phyloP scores from a whole-genome alignment of 352 stramenopile genomes.

The Pythium rhizo-oryzae region DNA sequence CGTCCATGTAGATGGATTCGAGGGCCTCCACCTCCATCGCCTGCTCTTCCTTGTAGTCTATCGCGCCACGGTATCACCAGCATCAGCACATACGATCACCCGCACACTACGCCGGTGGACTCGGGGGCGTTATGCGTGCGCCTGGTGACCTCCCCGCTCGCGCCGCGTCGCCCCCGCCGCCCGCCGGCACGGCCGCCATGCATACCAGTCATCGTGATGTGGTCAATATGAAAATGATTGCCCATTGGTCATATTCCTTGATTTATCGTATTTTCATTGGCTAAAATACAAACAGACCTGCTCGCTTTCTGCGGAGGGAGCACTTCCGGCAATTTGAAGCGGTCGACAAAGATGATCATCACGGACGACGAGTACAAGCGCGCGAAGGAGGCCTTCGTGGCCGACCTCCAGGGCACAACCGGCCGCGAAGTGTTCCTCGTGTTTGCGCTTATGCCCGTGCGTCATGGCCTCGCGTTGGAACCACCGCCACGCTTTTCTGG shows the following conservation, averaged over 20 bases:
- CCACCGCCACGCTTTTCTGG: not conserved
- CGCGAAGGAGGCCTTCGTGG: constrained; percentile 84
- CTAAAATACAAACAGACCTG: constrained; percentile 11
- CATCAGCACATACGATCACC: not conserved
- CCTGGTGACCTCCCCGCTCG: not conserved
- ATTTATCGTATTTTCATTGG: constrained; percentile 20
- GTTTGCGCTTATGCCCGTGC: constrained; percentile 75
- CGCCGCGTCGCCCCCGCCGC: not conserved
- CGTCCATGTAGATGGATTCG: constrained; percentile 91
- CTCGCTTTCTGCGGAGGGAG: not conserved
- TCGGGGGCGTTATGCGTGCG: not conserved
- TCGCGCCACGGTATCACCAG: not conserved
- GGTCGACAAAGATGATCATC: constrained; percentile 33
- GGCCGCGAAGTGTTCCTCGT: constrained; percentile 73
- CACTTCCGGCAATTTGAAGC: constrained; percentile 8
- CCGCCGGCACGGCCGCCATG: constrained; percentile 10
- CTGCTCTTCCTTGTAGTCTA: constrained; percentile 88
- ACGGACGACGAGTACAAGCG: constrained; percentile 79
- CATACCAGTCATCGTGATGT: constrained; percentile 39
- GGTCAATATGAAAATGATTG: constrained; percentile 27
- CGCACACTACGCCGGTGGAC: not conserved
- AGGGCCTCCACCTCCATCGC: constrained; percentile 90
- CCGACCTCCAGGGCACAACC: constrained; percentile 66
- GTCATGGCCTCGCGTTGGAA: not conserved
- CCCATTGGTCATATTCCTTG: constrained; percentile 29